Conservation (phyloP, 345 rosid species). For the Noccaea bulbosa region DNA sequence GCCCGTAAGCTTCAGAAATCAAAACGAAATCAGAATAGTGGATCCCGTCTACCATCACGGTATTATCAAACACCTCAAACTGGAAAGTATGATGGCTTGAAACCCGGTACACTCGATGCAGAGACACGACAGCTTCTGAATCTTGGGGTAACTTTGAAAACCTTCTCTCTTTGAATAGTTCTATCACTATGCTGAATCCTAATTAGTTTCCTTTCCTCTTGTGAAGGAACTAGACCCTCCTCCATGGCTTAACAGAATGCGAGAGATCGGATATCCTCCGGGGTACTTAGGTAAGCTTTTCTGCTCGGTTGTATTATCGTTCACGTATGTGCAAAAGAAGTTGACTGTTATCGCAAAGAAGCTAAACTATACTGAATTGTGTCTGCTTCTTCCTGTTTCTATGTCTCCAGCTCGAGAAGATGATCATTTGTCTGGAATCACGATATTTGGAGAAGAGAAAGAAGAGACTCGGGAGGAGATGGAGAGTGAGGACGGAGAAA, state of each 20-base stretch:
- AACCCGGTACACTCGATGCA: slow-evolving; percentile 80
- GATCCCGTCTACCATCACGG: slow-evolving; percentile 62
- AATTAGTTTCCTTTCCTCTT: neutral
- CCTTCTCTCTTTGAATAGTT: too few relatives aligned
- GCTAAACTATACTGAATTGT: slow-evolving; percentile 7
- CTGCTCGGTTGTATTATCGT: slow-evolving; percentile 18
- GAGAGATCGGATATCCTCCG: slow-evolving; percentile 96
- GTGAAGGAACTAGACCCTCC: slow-evolving; percentile 97
- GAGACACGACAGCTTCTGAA: slow-evolving; percentile 85
- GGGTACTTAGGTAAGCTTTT: slow-evolving; percentile 81
- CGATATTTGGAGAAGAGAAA: slow-evolving; percentile 61
- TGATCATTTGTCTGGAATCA: slow-evolving; percentile 79
- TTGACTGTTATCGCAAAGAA: slow-evolving; percentile 1
- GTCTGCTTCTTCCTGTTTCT: slow-evolving; percentile 4
- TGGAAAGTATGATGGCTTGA: slow-evolving; percentile 85
- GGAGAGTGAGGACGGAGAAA: slow-evolving; percentile 78
- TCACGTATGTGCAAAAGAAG: slow-evolving; percentile 4
- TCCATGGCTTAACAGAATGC: slow-evolving; percentile 96
- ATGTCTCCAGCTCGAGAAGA: slow-evolving; percentile 59
- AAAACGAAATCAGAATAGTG: slow-evolving; percentile 65
- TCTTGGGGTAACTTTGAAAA: slow-evolving; percentile 66
- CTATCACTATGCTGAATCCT: too few relatives aligned
- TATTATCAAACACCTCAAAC: slow-evolving; percentile 74
- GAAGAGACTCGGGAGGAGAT: slow-evolving; percentile 45
- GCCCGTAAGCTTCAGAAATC: slow-evolving; percentile 82